A percentile compares a stretch with the other conserved stretches of the same genome.
Evolutionary conservation across 768 basidiomycete species (phyloP).

Genomic region (Sutorius australiensis): DNA sequence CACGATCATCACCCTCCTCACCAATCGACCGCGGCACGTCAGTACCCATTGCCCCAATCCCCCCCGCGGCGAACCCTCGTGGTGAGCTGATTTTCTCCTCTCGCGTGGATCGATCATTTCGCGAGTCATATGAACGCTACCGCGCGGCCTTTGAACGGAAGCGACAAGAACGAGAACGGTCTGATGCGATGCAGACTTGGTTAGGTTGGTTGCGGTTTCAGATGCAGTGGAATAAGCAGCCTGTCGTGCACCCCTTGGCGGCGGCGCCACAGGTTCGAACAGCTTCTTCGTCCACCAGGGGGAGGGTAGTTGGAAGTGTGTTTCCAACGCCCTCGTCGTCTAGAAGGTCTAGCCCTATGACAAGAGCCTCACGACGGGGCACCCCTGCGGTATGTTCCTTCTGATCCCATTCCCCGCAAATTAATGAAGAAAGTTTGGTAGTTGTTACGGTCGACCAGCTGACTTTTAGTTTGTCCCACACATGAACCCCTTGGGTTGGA

Average conservation of each 20-base stretch:
- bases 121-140: constrained; percentile 92
- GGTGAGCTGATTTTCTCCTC: constrained; percentile 97
- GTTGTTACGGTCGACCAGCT: constrained; percentile 18
- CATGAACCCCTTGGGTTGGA: neutral
- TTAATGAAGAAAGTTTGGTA: constrained; percentile 22
- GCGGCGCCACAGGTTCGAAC: constrained; percentile 20
- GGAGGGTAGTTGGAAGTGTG: constrained; percentile 22
- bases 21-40: constrained; percentile 43
- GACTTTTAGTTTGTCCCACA: neutral
- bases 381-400: constrained; percentile 23
- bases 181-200: constrained; percentile 31
- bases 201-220: constrained; percentile 28
- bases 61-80: constrained; percentile 83
- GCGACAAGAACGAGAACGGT: constrained; percentile 59
- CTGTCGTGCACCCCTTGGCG: constrained; percentile 4
- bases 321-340: constrained; percentile 31
- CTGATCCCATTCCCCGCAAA: constrained; percentile 18
- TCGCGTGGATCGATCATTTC: constrained; percentile 74
- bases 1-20: constrained; percentile 31
- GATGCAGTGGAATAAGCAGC: constrained; percentile 27
- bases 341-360: constrained; percentile 33
- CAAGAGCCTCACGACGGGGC: constrained; percentile 27
- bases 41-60: constrained; percentile 62
- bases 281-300: constrained; percentile 25
- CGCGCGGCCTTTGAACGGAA: constrained; percentile 80